Evolutionary conservation across 2,329 filamentous ascomycete genomes (phyloP).

Genomic region (Colletotrichum sansevieriae): DNA sequence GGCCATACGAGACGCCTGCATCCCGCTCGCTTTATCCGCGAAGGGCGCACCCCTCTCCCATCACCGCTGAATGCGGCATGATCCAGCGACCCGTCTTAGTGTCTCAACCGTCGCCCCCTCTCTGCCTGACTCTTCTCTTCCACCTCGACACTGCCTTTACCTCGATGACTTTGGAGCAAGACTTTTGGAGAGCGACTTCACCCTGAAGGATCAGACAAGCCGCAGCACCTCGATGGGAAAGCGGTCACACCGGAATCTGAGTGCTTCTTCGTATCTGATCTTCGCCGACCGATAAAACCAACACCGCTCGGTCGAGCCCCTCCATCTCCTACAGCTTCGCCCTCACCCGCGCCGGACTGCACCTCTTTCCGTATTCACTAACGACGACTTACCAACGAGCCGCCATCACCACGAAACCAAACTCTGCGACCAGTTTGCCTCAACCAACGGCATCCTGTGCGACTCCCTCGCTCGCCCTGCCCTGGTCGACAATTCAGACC

Average conservation of each 20-base stretch:
- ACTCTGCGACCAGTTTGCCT: constrained; percentile 4
- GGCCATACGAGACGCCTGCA: constrained; percentile 38
- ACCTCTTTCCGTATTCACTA: constrained; percentile 17
- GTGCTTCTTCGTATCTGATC: constrained; percentile 17
- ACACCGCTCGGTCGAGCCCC: constrained; percentile 23
- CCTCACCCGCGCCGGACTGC: not conserved
- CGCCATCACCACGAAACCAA: not conserved
- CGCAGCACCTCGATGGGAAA: constrained; percentile 26
- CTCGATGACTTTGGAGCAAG: not conserved
- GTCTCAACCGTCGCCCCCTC: constrained; percentile 31
- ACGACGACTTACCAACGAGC: constrained; percentile 21
- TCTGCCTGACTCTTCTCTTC: constrained; percentile 27
- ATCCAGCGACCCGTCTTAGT: constrained; percentile 33
- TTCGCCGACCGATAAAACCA: constrained; percentile 30
- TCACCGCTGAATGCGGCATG: constrained; percentile 37
- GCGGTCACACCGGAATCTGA: constrained; percentile 17
- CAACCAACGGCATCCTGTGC: constrained; percentile 10
- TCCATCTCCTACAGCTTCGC: constrained; percentile 7
- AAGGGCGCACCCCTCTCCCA: constrained; percentile 17
- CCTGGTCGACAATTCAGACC: not conserved
- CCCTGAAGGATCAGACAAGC: constrained; percentile 9
- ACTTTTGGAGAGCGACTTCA: constrained; percentile 1
- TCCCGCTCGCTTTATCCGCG: constrained; percentile 24
- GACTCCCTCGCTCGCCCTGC: not conserved
- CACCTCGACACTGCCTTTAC: constrained; percentile 8